These are phyloP conservation scores for Colletotrichum theobromicola DNA, from an alignment of 2,329 filamentous ascomycete species.

Conservation along the genomic window DNA sequence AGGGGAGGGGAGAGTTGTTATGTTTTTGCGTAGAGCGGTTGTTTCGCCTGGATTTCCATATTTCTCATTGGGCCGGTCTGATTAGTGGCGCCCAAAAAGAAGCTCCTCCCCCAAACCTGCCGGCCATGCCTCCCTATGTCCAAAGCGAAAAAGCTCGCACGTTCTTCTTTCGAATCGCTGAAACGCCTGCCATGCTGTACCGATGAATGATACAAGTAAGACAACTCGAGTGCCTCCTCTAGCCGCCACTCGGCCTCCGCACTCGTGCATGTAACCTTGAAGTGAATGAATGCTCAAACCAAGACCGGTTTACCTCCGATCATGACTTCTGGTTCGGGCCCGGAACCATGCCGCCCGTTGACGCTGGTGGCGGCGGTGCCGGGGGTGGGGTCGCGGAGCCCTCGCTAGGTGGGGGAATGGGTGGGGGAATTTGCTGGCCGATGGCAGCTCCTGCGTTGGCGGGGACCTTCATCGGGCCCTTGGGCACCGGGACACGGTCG, in stretches of 20 bases:
- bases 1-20: constrained; percentile 9
- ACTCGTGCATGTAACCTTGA: neutral
- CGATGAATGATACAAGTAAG: constrained; percentile 15
- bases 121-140: neutral
- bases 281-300: neutral
- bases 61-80: neutral
- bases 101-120: neutral
- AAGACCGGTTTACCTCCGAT: neutral
- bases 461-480: constrained; percentile 44
- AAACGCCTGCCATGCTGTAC: constrained; percentile 22
- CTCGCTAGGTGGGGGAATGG: constrained; percentile 9
- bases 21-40: neutral
- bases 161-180: constrained; percentile 6
- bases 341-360: neutral
- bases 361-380: constrained; percentile 17
- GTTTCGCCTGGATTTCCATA: neutral
- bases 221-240: neutral
- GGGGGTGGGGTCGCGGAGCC: constrained; percentile 6
- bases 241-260: neutral
- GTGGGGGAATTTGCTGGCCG: constrained; percentile 5
- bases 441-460: neutral
- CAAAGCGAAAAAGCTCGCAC: neutral
- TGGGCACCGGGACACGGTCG: constrained; percentile 71
- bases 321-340: constrained; percentile 8
- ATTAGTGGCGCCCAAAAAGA: neutral